A percentile compares a stretch with the other conserved stretches of the same genome.
Conservation (phyloP, 306 rosid species). For the Gastrolobium villosum region DNA sequence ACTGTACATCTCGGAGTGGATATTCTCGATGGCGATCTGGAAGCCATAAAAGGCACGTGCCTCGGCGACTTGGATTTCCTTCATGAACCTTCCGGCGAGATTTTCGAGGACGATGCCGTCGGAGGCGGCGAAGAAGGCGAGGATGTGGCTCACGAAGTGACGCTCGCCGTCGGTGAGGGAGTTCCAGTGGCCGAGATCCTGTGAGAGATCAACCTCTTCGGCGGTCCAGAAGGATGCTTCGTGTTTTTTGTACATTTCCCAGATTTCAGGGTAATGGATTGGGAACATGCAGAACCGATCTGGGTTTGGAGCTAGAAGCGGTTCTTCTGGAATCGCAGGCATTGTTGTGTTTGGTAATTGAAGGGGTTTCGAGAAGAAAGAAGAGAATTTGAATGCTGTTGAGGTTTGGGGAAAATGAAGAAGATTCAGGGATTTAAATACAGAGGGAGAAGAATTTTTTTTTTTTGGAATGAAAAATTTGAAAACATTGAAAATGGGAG, state of each 20-base stretch:
- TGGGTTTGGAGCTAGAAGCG: conserved; percentile 72
- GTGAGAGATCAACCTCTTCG: conserved; percentile 85
- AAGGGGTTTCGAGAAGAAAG: no score
- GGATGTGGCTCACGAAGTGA: conserved; percentile 79
- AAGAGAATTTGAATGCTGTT: background rate
- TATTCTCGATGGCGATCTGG: conserved; percentile 89
- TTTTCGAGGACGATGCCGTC: conserved; percentile 92
- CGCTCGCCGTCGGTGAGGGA: conserved; percentile 69
- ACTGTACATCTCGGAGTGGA: conserved; percentile 95
- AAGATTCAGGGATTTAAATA: conserved; percentile 19
- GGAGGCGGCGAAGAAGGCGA: conserved; percentile 93
- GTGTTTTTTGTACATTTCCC: conserved; percentile 98
- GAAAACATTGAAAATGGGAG: conserved; percentile 22
- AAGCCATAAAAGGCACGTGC: conserved; percentile 95
- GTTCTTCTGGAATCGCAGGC: conserved; percentile 85
- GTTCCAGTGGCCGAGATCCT: conserved; percentile 71
- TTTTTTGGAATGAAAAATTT: background rate
- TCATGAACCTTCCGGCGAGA: conserved; percentile 88
- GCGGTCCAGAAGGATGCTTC: conserved; percentile 95
- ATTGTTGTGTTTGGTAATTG: conserved; percentile 17
- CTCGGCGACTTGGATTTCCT: conserved; percentile 79
- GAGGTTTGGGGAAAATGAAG: background rate
- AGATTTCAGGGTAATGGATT: conserved; percentile 80
- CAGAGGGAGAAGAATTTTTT: no score
- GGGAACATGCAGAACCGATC: conserved; percentile 97